Base-by-base conservation (phyloP, 306 rosid species). In the Echinosophora koreensis region DNA sequence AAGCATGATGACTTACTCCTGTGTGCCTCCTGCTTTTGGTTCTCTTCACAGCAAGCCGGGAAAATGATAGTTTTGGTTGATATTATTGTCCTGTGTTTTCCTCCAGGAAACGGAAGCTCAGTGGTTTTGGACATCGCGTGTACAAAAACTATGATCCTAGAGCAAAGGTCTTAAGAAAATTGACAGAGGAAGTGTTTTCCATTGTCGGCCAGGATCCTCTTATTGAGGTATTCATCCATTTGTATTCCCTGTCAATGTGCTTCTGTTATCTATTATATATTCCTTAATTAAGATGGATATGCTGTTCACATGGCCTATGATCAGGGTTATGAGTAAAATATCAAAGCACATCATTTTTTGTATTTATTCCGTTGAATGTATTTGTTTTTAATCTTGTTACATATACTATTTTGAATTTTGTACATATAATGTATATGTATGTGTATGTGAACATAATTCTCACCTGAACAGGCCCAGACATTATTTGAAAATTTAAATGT, bases 71-170 rank as follows among this genome's bases (percentile, higher is more conserved):
- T 78, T 50, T 49, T 69, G 35, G 7, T 73, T 79, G 14, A 72
- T 59, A 35, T n/a, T 37, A 41, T 70, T 56, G 3, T 59, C 63
- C 10, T 8, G 7, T 63, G 74, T 42, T 59, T 81, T 71, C 22
- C 71, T 84, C 51, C 81, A 93, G 97, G 89, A 93, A 93, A 78
- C 85, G 96, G 55, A 93, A 93, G 92, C 88, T 93, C 89, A 87
- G 97, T 79, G 97, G 98, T 76, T 93, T 93, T 84, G 97, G 97
- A 39, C 98, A 91, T 82, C 91, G 98, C 8, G 98, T 93, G 57
- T 91, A 91, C 89, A 93, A 93, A 86, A 93, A 89, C 85, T 93
- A 93, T 62, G 98, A 93, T 77, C 98, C 98, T 9, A 86, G 98
- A 87, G 98, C 97, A 8, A 91, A 84, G 88, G 97, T 93, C 79